Percentiles rank a stretch among this genome's conserved stretches.
These are phyloP conservation scores for Eutrema salsugineum DNA, from an alignment of 441 rosid genomes.

Conservation along the genomic window DNA sequence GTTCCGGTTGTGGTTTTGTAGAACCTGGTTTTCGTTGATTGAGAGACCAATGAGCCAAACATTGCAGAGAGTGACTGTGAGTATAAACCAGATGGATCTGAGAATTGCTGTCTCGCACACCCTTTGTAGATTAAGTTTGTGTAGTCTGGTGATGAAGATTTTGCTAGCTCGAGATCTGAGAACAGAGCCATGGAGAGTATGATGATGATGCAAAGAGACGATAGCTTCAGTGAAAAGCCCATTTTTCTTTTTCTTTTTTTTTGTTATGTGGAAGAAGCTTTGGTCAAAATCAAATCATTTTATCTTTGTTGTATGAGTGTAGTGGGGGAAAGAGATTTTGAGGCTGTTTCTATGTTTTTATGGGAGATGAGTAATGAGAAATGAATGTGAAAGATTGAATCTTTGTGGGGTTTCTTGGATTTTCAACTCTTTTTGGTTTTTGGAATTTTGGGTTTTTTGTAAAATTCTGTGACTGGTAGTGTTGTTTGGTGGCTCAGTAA, in stretches of 20 bases:
- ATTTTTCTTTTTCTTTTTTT: background rate
- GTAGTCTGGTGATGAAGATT: constrained; percentile 56
- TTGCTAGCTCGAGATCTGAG: constrained; percentile 15
- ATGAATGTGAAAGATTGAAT: constrained; percentile 11
- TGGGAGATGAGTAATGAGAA: constrained; percentile 26
- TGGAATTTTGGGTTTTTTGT: background rate
- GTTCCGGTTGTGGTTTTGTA: constrained; percentile 71
- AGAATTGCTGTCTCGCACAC: constrained; percentile 66
- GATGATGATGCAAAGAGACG: constrained; percentile 7
- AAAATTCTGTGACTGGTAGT: constrained; percentile 6
- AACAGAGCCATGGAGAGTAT: background rate
- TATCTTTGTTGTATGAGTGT: background rate
- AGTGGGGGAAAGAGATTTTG: background rate
- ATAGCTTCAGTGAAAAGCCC: background rate
- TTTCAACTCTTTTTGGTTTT: background rate
- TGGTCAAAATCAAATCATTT: constrained; percentile 47
- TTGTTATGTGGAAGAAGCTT: background rate
- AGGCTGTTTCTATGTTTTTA: background rate
- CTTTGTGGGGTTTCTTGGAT: constrained; percentile 14
- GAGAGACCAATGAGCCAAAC: constrained; percentile 72
- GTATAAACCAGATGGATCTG: constrained; percentile 75
- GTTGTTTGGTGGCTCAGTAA: constrained; percentile 25
- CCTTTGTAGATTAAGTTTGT: constrained; percentile 76
- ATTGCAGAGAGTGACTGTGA: constrained; percentile 82
- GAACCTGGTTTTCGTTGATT: constrained; percentile 73